A percentile compares a stretch with the other conserved stretches of the same genome.
Conservation (phyloP, 2,329 filamentous ascomycete genomes). For the Didymella glomerata region DNA sequence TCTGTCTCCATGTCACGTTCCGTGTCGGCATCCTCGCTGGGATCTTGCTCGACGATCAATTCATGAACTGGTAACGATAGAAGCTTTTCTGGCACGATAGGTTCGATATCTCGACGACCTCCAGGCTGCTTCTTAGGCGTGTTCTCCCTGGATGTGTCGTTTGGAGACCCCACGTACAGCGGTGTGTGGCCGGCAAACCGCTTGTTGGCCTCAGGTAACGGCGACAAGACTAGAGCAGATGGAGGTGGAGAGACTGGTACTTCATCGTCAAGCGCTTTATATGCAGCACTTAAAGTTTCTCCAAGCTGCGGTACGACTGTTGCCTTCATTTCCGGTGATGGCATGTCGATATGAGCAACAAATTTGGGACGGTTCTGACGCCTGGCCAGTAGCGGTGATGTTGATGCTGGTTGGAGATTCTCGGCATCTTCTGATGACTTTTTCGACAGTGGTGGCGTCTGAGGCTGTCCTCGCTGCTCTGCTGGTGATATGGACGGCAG, state of each 20-base stretch:
- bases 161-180: slow-evolving; percentile 30
- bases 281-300: no score
- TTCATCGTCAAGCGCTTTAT: slow-evolving; percentile 32
- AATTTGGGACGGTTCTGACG: slow-evolving; percentile 36
- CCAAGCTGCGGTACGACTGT: neutral
- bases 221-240: slow-evolving; percentile 41
- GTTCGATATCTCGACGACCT: slow-evolving; percentile 1
- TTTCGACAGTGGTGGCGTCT: slow-evolving; percentile 13
- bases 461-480: slow-evolving; percentile 13
- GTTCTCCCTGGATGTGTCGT: neutral
- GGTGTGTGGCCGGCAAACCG: slow-evolving; percentile 51
- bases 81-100: slow-evolving; percentile 15
- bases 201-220: slow-evolving; percentile 46
- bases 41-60: slow-evolving; percentile 18
- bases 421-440: neutral
- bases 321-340: slow-evolving; percentile 13
- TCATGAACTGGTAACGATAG: slow-evolving; percentile 25
- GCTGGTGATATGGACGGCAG: slow-evolving; percentile 16
- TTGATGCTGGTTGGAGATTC: slow-evolving; percentile 9
- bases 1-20: slow-evolving; percentile 12
- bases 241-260: slow-evolving; percentile 44
- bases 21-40: slow-evolving; percentile 19
- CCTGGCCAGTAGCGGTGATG: slow-evolving; percentile 34
- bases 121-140: slow-evolving; percentile 21
- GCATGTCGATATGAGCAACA: slow-evolving; percentile 38